Evolutionary conservation across 345 rosid species (phyloP).

Genomic region (Psidium friedrichsthalianum): DNA sequence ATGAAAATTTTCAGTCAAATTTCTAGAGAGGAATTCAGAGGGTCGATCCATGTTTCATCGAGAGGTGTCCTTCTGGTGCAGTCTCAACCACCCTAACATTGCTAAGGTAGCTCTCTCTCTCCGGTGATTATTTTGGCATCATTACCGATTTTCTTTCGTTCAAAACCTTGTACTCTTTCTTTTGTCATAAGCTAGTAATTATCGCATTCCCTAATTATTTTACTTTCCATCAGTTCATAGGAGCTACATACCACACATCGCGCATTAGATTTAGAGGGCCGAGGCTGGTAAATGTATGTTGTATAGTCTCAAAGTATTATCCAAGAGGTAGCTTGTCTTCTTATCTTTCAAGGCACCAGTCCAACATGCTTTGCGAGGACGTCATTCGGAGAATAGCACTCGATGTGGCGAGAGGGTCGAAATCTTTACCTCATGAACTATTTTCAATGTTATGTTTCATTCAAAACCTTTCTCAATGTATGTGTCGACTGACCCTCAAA

Average conservation of each 20-base stretch:
- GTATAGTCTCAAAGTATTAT: neutral
- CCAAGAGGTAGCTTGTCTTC: neutral
- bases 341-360: neutral
- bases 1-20: neutral
- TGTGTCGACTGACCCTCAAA: neutral
- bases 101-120: neutral
- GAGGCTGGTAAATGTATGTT: neutral
- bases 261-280: neutral
- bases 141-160: neutral
- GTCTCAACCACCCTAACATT: neutral
- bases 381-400: neutral
- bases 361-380: neutral
- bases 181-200: neutral
- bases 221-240: neutral
- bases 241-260: neutral
- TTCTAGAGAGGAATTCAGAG: neutral
- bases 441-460: neutral
- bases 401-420: neutral
- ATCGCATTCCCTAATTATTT: neutral
- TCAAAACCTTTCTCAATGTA: neutral
- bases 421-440: neutral
- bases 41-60: neutral
- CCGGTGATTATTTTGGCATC: neutral
- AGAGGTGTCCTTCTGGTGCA: neutral
- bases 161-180: neutral